Percentiles rank a stretch among this genome's conserved stretches.
These are phyloP conservation scores for Amaranthus hypochondriacus DNA, from an alignment of 148 eudicot species.

Conservation along the genomic window DNA sequence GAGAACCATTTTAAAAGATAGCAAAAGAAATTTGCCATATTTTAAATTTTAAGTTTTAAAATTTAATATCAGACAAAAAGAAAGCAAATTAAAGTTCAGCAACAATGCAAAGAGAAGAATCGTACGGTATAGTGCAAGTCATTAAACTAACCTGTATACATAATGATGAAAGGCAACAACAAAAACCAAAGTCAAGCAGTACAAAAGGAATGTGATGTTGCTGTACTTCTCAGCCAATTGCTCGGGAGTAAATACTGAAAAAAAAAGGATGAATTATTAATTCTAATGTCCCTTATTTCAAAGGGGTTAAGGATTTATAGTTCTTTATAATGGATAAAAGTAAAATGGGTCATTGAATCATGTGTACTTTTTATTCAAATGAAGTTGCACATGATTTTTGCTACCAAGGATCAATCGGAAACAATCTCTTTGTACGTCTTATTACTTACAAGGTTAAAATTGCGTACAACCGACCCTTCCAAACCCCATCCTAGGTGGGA, in stretches of 20 bases:
- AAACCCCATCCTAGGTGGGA: too few species aligned
- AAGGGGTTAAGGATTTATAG: too few species aligned
- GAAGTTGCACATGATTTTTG: too few species aligned
- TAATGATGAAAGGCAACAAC: constrained; percentile 74
- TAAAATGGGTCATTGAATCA: too few species aligned
- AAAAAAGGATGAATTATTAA: not conserved
- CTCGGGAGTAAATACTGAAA: constrained; percentile 84
- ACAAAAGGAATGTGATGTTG: constrained; percentile 69
- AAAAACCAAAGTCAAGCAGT: constrained; percentile 67
- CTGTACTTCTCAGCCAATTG: constrained; percentile 91
- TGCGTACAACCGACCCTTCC: too few species aligned
- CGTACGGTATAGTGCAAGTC: not conserved
- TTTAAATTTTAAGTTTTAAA: too few species aligned
- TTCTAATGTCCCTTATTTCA: too few species aligned
- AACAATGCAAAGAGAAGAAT: not conserved
- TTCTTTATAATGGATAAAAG: too few species aligned
- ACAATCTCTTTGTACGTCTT: too few species aligned
- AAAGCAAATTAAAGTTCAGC: not conserved
- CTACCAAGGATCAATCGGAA: too few species aligned
- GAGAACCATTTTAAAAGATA: not conserved
- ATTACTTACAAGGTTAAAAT: too few species aligned
- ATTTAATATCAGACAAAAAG: not conserved
- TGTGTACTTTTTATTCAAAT: too few species aligned
- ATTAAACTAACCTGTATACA: constrained; percentile 63
- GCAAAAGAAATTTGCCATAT: not conserved